Base-by-base conservation (phyloP, 805 yeast species). In the Schizosaccharomyces cryophilus region DNA sequence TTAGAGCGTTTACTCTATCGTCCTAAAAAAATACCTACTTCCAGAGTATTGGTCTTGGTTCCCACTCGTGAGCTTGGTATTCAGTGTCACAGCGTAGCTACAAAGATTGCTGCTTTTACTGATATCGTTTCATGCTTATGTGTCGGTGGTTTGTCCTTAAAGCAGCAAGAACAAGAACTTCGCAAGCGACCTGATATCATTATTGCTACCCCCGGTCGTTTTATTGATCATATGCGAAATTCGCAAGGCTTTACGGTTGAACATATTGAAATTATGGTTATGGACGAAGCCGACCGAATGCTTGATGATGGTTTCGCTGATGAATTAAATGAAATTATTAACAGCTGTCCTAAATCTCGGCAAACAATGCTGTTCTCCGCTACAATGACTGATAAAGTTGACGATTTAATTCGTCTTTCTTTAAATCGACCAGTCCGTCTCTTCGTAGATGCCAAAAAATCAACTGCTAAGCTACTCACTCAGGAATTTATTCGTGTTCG, bases 201-300 rank as follows among this genome's bases (percentile, higher is more conserved):
- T 24, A 82, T 93, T 70, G 97, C 98, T 26, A 93, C 99, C 0
- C 99, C 99, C 1, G 99, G 99, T 80, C 80, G 99, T 75, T 84
- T 93, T 66, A 93, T 93, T 68, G 99, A 93, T 72, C 99, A 93
- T 73, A 81, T 93, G 62, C 78, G 97, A 69, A 93, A 93, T 74
- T 89, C 97, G 5, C 87, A 96, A 6, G 84, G 93, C 61, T 93
- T 93, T 71, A 81, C 82, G 59, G 94, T 88, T 59, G 97, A 93
- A 66, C 77, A 82, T 42, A 93, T 93, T 60, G 98, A 93, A 74
- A 85, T 93, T 61, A 75, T 93, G 67, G 94, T 93, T 38, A 78
- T 93, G 66, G 98, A 93, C 75, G 98, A 93, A 75, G 98, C 98
- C 63, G 98, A 93, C 77, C 82, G 98, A 75, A 93, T 93, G 97